Evolutionary conservation across 2,329 filamentous ascomycete species (phyloP), one percentile per base, ranked within the genome.

Genomic region (Fusarium verrucosum): DNA sequence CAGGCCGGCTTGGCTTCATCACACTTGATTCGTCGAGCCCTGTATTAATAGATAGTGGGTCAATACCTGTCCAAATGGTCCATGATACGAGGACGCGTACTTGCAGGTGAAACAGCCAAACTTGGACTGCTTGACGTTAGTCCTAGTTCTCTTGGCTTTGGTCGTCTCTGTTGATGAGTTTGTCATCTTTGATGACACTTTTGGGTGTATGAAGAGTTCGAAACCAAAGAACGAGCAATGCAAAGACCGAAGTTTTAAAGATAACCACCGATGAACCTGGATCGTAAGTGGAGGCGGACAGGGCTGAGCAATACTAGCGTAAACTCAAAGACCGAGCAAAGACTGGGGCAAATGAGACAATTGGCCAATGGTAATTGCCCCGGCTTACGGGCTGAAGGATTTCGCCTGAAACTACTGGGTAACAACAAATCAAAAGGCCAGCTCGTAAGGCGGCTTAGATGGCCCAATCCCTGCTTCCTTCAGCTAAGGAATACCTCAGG

Each of bases 41-140:
- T 69, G 1, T 5, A 23, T 22, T n/a, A 16, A 23, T 40, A 22
- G 30, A 14, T 10, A 20, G 5, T 3, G 9, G 16, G 23, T 65
- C 25, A 67, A n/a, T 32, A 32, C 26, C 26, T 4, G 26, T 7
- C 7, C 6, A 3, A 25, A 13, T 14, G 26, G 1, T 10, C 9
- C 2, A 6, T 1, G 10, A n/a, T 16, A 10, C 22, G 4, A 7
- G 10, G 26, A 11, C 4, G 23, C 51, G n/a, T 70, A 69, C 66
- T 69, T 69, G 66, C 66, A 69, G 5, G 66, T 69, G 17, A 68
- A 63, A 17, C 66, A 69, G 10, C 66, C 66, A 28, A 45, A 58
- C n/a, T 68, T 69, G 3, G 66, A 70, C 44, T 69, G 66, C 16
- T 49, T 69, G 3, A 69, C 66, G 23, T 69, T 69, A 4, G 66